Percentiles rank a stretch among this genome's conserved stretches.
Conservation (phyloP, 129 eudicot species). For the Heracleum sosnowskyi region DNA sequence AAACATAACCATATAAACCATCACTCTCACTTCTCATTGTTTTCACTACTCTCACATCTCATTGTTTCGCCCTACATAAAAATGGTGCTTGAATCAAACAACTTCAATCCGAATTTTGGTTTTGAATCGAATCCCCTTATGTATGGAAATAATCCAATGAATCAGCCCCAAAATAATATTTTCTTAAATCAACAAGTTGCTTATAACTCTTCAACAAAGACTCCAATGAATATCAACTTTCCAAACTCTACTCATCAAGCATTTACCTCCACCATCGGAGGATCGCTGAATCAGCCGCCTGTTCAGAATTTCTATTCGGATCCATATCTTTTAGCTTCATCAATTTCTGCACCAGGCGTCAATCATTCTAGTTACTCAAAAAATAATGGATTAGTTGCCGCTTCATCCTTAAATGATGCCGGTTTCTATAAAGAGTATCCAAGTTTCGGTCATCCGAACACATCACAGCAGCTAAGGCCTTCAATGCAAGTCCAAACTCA, state of each 20-base stretch:
- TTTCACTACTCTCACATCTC: background rate
- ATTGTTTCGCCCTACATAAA: background rate
- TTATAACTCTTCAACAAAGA: background rate
- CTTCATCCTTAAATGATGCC: background rate
- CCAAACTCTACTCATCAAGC: conserved; percentile 12
- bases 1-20: background rate
- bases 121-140: background rate
- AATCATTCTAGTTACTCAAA: background rate
- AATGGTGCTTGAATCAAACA: conserved; percentile 1
- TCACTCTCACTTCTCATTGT: background rate
- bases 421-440: background rate
- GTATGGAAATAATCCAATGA: background rate
- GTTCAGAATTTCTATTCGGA: background rate
- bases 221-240: conserved; percentile 13
- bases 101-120: background rate
- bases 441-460: background rate
- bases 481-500: background rate
- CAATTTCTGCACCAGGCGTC: background rate
- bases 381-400: background rate
- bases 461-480: background rate
- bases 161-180: background rate
- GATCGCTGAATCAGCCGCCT: background rate
- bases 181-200: background rate
- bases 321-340: background rate
- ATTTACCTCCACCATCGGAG: background rate